These are phyloP conservation scores for Brassica nigra DNA, from an alignment of 345 rosid species.

Conservation along the genomic window DNA sequence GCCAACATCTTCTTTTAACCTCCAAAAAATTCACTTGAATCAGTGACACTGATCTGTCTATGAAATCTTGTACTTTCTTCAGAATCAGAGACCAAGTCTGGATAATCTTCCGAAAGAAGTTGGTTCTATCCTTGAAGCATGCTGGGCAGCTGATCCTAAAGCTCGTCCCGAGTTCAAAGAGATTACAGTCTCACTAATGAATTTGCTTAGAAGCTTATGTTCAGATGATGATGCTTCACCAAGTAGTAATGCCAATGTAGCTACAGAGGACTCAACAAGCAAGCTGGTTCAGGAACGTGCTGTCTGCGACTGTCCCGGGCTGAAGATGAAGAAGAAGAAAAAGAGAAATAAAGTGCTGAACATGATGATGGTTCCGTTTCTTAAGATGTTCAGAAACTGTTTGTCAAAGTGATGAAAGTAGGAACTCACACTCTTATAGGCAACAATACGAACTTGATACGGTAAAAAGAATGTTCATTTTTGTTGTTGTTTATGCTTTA, in stretches of 20 bases:
- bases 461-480: not conserved
- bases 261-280: constrained; percentile 21
- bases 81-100: constrained; percentile 72
- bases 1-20: not conserved
- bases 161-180: constrained; percentile 64
- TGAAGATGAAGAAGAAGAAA: constrained; percentile 23
- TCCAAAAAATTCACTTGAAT: constrained; percentile 1
- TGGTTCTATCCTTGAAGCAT: constrained; percentile 52
- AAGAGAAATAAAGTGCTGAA: constrained; percentile 28
- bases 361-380: constrained; percentile 20
- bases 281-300: constrained; percentile 27
- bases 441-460: not conserved
- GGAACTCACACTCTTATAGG: not conserved
- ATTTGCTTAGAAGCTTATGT: constrained; percentile 33
- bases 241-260: not conserved
- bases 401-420: not conserved
- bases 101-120: constrained; percentile 53
- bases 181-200: constrained; percentile 42
- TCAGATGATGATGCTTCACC: constrained; percentile 3
- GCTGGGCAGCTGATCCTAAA: constrained; percentile 69
- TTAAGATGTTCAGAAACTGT: constrained; percentile 27
- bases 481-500: not conserved
- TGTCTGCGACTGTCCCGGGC: constrained; percentile 25
- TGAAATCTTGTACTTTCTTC: constrained; percentile 17
- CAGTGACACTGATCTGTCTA: not conserved